A percentile compares a stretch with the other conserved stretches of the same genome.
These are phyloP conservation scores for Corylus avellana DNA, from an alignment of 306 rosid species.

Conservation along the genomic window DNA sequence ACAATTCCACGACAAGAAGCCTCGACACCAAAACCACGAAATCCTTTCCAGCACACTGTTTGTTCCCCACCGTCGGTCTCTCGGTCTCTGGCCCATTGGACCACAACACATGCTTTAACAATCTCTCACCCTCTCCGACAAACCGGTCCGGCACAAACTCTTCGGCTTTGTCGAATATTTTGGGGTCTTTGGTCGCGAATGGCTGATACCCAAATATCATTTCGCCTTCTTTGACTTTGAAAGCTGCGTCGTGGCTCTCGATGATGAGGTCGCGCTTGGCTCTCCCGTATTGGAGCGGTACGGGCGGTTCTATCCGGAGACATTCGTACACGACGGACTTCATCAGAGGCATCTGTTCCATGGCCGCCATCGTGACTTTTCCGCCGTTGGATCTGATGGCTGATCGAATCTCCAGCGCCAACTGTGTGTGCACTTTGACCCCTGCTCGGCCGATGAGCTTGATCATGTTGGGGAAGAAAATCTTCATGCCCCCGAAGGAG, in stretches of 20 bases:
- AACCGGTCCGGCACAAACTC: slow-evolving; percentile 80
- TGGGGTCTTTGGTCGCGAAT: slow-evolving; percentile 81
- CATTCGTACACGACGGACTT: slow-evolving; percentile 81
- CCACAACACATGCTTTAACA: slow-evolving; percentile 82
- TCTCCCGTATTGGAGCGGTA: slow-evolving; percentile 66
- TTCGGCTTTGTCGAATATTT: slow-evolving; percentile 56
- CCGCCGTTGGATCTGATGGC: slow-evolving; percentile 62
- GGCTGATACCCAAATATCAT: slow-evolving; percentile 85
- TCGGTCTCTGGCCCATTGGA: slow-evolving; percentile 88
- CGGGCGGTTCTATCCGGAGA: slow-evolving; percentile 86
- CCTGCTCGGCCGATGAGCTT: slow-evolving; percentile 72
- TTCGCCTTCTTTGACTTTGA: slow-evolving; percentile 73
- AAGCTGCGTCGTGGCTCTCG: slow-evolving; percentile 76
- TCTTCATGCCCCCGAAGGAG: slow-evolving; percentile 75
- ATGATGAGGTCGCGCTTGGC: slow-evolving; percentile 72
- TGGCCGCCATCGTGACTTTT: slow-evolving; percentile 58
- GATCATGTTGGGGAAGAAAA: slow-evolving; percentile 61
- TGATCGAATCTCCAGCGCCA: slow-evolving; percentile 70
- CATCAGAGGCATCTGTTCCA: slow-evolving; percentile 82
- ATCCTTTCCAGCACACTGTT: slow-evolving; percentile 89
- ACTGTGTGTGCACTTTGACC: slow-evolving; percentile 47
- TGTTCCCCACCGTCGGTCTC: slow-evolving; percentile 49
- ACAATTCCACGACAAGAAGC: slow-evolving; percentile 69
- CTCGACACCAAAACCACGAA: slow-evolving; percentile 58
- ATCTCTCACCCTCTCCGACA: slow-evolving; percentile 74